Percentiles rank a stretch among this genome's conserved stretches.
Conservation (phyloP, 140 eudicot species). For the Ambrosia hybrid region DNA sequence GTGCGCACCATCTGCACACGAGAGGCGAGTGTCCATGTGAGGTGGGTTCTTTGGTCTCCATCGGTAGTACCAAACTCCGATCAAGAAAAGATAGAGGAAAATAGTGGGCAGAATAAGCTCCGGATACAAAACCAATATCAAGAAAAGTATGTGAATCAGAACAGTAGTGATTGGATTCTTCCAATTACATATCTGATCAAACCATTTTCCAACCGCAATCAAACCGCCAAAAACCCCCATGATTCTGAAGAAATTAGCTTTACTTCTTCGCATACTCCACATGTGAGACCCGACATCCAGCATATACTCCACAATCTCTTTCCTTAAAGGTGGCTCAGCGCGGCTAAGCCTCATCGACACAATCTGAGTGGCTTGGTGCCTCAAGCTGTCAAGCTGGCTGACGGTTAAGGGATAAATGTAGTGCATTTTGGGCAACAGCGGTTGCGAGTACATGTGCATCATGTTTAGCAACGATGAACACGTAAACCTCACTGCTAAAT, state of each 20-base stretch:
- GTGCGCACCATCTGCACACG: slow-evolving; percentile 75
- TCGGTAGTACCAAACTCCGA: slow-evolving; percentile 84
- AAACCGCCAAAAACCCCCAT: slow-evolving; percentile 69
- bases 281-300: slow-evolving; percentile 83
- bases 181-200: slow-evolving; percentile 81
- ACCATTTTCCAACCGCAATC: slow-evolving; percentile 79
- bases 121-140: slow-evolving; percentile 68
- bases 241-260: slow-evolving; percentile 80
- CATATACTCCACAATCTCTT: slow-evolving; percentile 89
- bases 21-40: slow-evolving; percentile 85
- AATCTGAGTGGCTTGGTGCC: slow-evolving; percentile 81
- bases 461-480: slow-evolving; percentile 73
- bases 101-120: slow-evolving; percentile 75
- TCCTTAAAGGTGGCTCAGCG: slow-evolving; percentile 83
- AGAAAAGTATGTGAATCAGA: slow-evolving; percentile 70
- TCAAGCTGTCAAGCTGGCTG: slow-evolving; percentile 66
- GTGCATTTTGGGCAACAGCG: slow-evolving; percentile 87
- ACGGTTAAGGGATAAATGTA: slow-evolving; percentile 68
- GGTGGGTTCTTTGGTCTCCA: slow-evolving; percentile 92
- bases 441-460: slow-evolving; percentile 80
- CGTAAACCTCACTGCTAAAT: slow-evolving; percentile 82
- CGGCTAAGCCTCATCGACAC: slow-evolving; percentile 74
- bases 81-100: slow-evolving; percentile 68
- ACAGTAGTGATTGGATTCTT: slow-evolving; percentile 86
- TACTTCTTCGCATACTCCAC: slow-evolving; percentile 98